Base-by-base conservation (phyloP, 2,329 filamentous ascomycete genomes). In the Fusarium napiforme region DNA sequence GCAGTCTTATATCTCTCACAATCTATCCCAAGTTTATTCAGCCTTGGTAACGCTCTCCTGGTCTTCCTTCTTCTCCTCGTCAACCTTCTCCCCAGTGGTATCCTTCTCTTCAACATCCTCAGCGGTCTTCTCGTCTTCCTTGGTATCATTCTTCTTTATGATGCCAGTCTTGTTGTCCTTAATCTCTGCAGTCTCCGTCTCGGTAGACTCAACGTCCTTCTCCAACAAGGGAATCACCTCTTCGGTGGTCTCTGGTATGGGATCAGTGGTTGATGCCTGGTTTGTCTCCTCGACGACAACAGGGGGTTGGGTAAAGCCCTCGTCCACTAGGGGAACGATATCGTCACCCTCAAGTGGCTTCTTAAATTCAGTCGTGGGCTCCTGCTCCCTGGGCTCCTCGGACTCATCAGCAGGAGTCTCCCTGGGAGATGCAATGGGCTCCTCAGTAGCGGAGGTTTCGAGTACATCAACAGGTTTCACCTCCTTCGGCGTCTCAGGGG, bases 21-120 rank as follows among this genome's bases (percentile, higher is more conserved):
- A 67, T 75, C 57, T 69, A 73, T 63, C 67, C 57, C 68, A 63
- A 63, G 52, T 52, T 60, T 67, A 64, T 49, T 72, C 64, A 30
- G 62, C 40, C 59, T 71, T 68, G 8, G 56, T 36, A 40, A 65
- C 46, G 21, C 23, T 60, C 58, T 67, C 72, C n/a, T 26, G 5
- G 37, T 67, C 55, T 61, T 67, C 59, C 46, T 75, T 66, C 62
- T 67, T 49, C 71, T 64, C 53, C 58, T 70, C 67, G 21, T 26
- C 32, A 26, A 34, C 40, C 57, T 75, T 45, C 36, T 69, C 61
- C 34, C 47, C 62, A 10, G 46, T 52, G 34, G 43, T 59, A 52
- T 74, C 72, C 62, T 74, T 50, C 45, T 75, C 64, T 64, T 71
- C 52, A 53, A 40, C 60, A 19, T 43, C 36, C 53, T 67, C 49